Evolutionary conservation across 495 filamentous ascomycete genomes (phyloP).

Genomic region (Neurospora discreta): DNA sequence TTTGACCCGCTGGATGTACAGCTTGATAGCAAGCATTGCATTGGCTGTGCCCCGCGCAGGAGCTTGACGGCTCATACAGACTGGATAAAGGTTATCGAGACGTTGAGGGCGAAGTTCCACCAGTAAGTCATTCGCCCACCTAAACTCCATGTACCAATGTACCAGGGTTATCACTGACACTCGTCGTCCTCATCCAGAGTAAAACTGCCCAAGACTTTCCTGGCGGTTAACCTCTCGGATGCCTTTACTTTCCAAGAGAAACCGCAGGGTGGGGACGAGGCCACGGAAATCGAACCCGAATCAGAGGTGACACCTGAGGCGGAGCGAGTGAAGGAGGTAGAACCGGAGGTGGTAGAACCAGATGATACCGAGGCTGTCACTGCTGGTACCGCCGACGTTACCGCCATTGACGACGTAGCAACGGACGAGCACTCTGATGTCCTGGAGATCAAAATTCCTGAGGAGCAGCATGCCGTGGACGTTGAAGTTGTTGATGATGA

Average conservation of each 20-base stretch:
- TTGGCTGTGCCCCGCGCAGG: constrained; percentile 78
- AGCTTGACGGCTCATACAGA: constrained; percentile 86
- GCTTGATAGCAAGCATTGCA: constrained; percentile 88
- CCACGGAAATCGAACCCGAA: background rate
- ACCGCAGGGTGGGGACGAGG: constrained; percentile 21
- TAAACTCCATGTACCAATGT: background rate
- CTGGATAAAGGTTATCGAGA: constrained; percentile 94
- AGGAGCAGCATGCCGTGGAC: background rate
- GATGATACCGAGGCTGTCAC: background rate
- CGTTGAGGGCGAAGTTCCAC: constrained; percentile 84
- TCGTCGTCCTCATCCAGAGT: constrained; percentile 41
- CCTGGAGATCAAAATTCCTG: constrained; percentile 5
- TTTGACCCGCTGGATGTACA: constrained; percentile 93
- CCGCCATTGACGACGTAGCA: background rate
- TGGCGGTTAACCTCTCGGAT: constrained; percentile 82
- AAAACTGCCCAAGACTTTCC: constrained; percentile 86
- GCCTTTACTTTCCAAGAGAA: constrained; percentile 46
- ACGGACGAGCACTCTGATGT: constrained; percentile 1
- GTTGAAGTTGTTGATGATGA: background rate
- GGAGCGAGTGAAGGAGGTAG: background rate
- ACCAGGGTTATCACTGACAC: background rate
- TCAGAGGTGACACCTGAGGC: background rate
- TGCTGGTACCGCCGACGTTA: background rate
- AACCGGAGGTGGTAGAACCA: background rate
- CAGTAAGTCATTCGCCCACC: constrained; percentile 45